phyloP scores from a whole-genome alignment of 345 rosid genomes.

The Melaleuca alternifolia region DNA sequence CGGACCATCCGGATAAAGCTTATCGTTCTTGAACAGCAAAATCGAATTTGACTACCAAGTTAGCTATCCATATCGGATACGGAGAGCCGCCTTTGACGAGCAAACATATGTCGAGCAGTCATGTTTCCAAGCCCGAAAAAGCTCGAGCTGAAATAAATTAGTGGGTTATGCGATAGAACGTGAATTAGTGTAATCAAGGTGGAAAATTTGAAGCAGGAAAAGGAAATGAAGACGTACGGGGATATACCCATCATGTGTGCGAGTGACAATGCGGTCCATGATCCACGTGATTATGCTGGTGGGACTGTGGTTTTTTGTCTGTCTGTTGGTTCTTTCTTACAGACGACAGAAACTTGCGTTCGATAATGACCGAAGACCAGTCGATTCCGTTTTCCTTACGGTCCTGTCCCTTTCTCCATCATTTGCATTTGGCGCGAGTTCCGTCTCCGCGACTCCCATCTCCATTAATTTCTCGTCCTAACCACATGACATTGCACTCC shows the following conservation, averaged over 20 bases:
- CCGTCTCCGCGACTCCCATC: not conserved
- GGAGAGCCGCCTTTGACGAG: not conserved
- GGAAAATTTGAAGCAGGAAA: not conserved
- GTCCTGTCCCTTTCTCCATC: not conserved
- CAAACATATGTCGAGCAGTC: not conserved
- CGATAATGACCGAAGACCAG: not conserved
- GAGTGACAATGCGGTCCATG: not conserved
- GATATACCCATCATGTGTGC: not conserved
- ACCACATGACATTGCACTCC: not conserved
- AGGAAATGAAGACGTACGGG: not conserved
- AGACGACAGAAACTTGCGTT: not conserved
- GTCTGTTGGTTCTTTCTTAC: not conserved
- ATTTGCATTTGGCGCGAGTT: not conserved
- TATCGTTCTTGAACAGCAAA: not conserved
- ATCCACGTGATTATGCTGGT: not conserved
- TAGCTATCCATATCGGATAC: not conserved
- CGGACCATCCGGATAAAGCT: not conserved
- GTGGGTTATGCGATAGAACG: not conserved
- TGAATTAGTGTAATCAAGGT: not conserved
- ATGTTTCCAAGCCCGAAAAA: not conserved
- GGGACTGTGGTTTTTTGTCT: not conserved
- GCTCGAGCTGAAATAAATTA: not conserved
- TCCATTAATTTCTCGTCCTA: not conserved
- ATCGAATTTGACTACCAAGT: not conserved
- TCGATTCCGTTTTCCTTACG: not conserved